Evolutionary conservation across 1,284 basidiomycete genomes (phyloP).

Genomic region (Cyathus olla): DNA sequence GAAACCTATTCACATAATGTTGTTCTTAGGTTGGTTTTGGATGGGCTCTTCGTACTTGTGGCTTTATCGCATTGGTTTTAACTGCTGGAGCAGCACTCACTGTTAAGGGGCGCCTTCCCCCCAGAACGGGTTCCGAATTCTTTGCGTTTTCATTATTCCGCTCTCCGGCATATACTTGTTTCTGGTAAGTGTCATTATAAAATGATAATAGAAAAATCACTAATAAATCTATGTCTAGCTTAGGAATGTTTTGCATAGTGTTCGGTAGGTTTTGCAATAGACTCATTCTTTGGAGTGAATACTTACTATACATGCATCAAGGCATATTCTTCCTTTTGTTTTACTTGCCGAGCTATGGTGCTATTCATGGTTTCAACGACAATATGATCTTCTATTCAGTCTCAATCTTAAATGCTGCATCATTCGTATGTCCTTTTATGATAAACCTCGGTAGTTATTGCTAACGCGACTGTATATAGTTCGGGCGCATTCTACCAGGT

Average conservation of each 20-base stretch:
- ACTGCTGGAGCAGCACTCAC: constrained; percentile 7
- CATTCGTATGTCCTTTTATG: constrained; percentile 8
- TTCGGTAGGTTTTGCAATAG: background rate
- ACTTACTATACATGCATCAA: constrained; percentile 1
- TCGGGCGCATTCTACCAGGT: constrained; percentile 1
- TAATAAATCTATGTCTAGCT: background rate
- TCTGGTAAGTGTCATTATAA: constrained; percentile 9
- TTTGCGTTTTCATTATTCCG: constrained; percentile 15
- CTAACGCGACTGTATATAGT: background rate
- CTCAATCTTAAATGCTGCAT: constrained; percentile 16
- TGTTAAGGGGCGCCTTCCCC: constrained; percentile 12
- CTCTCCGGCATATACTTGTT: constrained; percentile 11
- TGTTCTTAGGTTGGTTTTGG: constrained; percentile 11
- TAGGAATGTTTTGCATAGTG: constrained; percentile 1
- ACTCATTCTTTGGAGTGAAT: background rate
- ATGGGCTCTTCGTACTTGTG: constrained; percentile 14
- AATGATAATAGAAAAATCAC: background rate
- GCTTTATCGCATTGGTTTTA: constrained; percentile 14
- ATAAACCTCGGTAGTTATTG: background rate
- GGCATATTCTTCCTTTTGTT: constrained; percentile 15
- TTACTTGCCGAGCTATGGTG: constrained; percentile 15
- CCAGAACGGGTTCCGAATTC: constrained; percentile 7
- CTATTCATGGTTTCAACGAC: constrained; percentile 14
- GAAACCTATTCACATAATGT: no score
- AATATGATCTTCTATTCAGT: constrained; percentile 20